A percentile compares a stretch with the other conserved stretches of the same genome.
Conservation (phyloP, 495 filamentous ascomycete genomes). For the Zalerion maritima region DNA sequence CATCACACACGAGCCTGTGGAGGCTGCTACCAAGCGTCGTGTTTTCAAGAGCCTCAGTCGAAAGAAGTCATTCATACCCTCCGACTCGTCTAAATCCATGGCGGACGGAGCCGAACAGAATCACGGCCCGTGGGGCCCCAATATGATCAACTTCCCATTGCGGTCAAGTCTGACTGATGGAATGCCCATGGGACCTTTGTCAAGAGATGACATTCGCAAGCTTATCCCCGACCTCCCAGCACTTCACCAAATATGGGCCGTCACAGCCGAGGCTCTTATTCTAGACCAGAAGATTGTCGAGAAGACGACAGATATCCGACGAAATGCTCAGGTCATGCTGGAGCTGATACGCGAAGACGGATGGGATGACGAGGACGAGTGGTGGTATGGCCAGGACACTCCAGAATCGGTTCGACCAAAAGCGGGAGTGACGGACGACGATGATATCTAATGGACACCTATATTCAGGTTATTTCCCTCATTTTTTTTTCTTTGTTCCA, state of each 20-base stretch:
- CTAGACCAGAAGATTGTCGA: slow-evolving; percentile 38
- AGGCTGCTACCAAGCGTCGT: slow-evolving; percentile 29
- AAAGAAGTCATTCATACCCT: no score
- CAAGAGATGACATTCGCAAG: slow-evolving; percentile 28
- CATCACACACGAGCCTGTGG: slow-evolving; percentile 24
- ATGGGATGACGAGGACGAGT: slow-evolving; percentile 35
- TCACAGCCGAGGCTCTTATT: slow-evolving; percentile 39
- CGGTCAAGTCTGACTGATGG: slow-evolving; percentile 36
- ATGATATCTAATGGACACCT: slow-evolving; percentile 24
- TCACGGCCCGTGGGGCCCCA: no score
- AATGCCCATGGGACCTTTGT: slow-evolving; percentile 36
- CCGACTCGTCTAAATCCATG: no score
- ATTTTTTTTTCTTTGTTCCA: slow-evolving; percentile 6
- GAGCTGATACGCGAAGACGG: slow-evolving; percentile 39
- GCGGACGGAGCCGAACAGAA: no score
- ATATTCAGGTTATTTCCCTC: no score
- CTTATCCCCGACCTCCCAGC: slow-evolving; percentile 34
- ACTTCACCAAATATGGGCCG: slow-evolving; percentile 35
- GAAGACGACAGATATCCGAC: slow-evolving; percentile 34
- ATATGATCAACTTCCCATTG: slow-evolving; percentile 35
- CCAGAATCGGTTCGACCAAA: slow-evolving; percentile 30
- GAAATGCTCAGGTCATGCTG: slow-evolving; percentile 35
- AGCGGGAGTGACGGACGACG: slow-evolving; percentile 32
- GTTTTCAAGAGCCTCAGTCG: slow-evolving; percentile 31
- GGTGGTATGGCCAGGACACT: slow-evolving; percentile 31